Conservation (phyloP, 176 grass and related monocot species). For the Musa itinerans region DNA sequence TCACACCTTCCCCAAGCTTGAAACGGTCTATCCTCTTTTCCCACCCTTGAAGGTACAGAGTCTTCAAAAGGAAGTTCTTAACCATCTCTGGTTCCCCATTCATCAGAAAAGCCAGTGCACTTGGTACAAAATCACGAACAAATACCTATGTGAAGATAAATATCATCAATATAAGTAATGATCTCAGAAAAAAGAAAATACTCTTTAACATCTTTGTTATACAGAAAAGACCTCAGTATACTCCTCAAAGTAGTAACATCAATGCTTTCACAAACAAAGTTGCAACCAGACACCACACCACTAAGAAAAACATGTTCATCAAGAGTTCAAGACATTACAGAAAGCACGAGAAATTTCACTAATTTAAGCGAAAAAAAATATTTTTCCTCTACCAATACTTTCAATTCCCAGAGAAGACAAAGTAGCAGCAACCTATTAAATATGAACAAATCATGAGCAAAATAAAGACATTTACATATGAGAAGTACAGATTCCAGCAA, state of each 20-base stretch:
- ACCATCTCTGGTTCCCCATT: constrained; percentile 40
- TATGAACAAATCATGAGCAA: neutral
- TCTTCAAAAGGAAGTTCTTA: constrained; percentile 37
- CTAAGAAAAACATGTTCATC: too few species aligned
- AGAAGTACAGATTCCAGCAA: neutral
- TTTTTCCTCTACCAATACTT: neutral
- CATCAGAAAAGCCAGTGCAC: constrained; percentile 44
- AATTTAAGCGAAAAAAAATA: neutral
- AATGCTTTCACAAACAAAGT: neutral
- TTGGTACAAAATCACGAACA: constrained; percentile 44
- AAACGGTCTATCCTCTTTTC: constrained; percentile 40
- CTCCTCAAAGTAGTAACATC: neutral
- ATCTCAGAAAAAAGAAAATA: neutral
- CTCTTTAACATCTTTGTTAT: neutral
- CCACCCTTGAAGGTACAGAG: constrained; percentile 40
- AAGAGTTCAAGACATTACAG: neutral
- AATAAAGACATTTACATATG: neutral
- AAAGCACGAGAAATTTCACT: neutral
- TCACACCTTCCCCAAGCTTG: constrained; percentile 45
- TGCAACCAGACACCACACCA: neutral
- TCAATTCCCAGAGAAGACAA: neutral
- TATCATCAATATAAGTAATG: neutral
- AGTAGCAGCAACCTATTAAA: neutral
- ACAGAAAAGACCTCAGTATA: neutral
- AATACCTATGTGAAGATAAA: constrained; percentile 32